Evolutionary conservation across 495 filamentous ascomycete genomes (phyloP), one percentile per base, ranked within the genome.

Genomic region (Aspergillus conjunctus): DNA sequence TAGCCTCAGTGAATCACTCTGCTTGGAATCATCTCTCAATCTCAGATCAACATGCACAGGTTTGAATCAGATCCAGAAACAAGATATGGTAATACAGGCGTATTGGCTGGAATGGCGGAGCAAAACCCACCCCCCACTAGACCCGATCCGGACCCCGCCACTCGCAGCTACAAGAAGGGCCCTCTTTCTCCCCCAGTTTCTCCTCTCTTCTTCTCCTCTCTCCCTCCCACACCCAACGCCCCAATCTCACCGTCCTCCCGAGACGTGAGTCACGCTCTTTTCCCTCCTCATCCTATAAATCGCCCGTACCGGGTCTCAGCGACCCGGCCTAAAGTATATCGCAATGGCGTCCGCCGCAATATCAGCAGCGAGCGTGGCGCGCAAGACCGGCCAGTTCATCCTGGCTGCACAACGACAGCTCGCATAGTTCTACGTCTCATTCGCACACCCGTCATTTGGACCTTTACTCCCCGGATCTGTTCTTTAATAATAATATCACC

Each of bases 311-410:
- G 58, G 63, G 63, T 61, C 51, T 51, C 50, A 30, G 56, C 51
- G 54, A 57, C 62, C 62, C 53, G 62, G 58, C 54, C 21, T 58
- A 41, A 53, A 65, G 32, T 54, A 65, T 65, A 53, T 57, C 59
- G 55, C 57, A 54, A 65, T 65, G 63, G 63, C 49, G 12, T 41
- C 51, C 58, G 43, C 63, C 15, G 44, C 45, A 44, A 14, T 17
- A 18, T 58, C 58, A 54, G 58, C 58, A 53, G 54, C 58, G 22
- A 33, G 45, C 43, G 63, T 33, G 34, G 39, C 54, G 45, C 39
- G 57, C 31, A 53, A 64, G 57, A 52, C 31, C 37, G 4, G 14
- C 26, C 30, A 21, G 39, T 5, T 26, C 56, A 26, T 33, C 31
- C 32, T 5, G 46, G 56, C 45, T 11, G 17, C 33, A 32, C 46